Evolutionary conservation across 257 asterid species (phyloP), one percentile per base, ranked within the genome.

Genomic region (Fraxinus anomala): DNA sequence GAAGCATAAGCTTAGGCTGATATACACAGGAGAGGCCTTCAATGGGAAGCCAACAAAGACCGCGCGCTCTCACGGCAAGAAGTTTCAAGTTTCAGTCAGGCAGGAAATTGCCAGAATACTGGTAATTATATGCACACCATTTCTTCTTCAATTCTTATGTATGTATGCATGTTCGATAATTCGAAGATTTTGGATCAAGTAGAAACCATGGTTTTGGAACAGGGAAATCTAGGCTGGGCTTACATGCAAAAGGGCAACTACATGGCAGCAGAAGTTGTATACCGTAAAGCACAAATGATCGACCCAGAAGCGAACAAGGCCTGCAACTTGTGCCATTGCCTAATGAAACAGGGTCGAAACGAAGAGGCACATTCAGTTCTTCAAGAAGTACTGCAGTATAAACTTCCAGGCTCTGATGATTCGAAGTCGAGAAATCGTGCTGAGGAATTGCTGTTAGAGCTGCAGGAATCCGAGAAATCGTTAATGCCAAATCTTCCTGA

Each of bases 151-250:
- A 40, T 2, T 40, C 49, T 40, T 40, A 40, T 40, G 49, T 40
- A 36, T 36, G 8, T 6, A 36, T 36, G 40, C 40, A 36, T 1
- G 40, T 36, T 36, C 40, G 39, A 34, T 5, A 34, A 34, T 4
- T 10, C 47, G 14, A 40, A 36, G 40, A 37, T 7, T 37, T 37
- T 37, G 42, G 42, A 40, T 10, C 1, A 26, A 19, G 65, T 16
- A 54, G 19, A 54, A 54, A 54, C 10, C 9, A 17, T 61, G 68
- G 2, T n/a, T 21, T 2, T n/a, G 16, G 21, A n/a, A 61, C 68
- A 61, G 68, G 97, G 99, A 1, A 92, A 93, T 77, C 77, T 95
- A 61, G 99, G 91, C 0, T 95, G 99, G 99, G 96, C 96, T 0
- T 95, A 92, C 44, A 95, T 89, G 94, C 96, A 88, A 73, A 92